These are phyloP conservation scores for Multifurca ochricompacta DNA, from an alignment of 768 basidiomycete genomes.

Conservation along the genomic window DNA sequence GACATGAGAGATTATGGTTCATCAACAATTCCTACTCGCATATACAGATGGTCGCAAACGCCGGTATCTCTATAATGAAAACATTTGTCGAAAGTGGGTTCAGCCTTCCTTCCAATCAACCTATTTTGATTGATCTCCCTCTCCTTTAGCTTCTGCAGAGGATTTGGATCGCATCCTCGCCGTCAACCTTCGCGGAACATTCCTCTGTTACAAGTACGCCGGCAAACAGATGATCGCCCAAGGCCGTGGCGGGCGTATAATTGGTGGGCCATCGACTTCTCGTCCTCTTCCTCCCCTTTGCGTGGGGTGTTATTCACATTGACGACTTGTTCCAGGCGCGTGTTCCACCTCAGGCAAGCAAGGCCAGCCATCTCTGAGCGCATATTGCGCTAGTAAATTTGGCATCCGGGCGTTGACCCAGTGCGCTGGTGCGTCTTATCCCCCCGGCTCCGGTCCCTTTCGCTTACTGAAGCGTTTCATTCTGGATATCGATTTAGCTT, in stretches of 20 bases:
- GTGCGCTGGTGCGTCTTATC: slow-evolving; percentile 13
- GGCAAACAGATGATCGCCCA: slow-evolving; percentile 24
- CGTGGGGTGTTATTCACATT: background rate
- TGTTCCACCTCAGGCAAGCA: slow-evolving; percentile 2
- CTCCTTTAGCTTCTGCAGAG: slow-evolving; percentile 18
- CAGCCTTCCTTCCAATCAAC: background rate
- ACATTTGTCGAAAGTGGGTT: slow-evolving; percentile 21
- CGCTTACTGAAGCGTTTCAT: background rate
- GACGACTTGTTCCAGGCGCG: slow-evolving; percentile 8
- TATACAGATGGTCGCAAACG: slow-evolving; percentile 25
- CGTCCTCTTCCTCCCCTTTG: too few species aligned
- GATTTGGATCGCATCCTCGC: slow-evolving; percentile 19
- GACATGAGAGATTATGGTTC: background rate
- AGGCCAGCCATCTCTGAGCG: slow-evolving; percentile 12
- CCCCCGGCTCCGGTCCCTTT: background rate
- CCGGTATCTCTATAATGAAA: slow-evolving; percentile 19
- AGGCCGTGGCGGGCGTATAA: slow-evolving; percentile 23
- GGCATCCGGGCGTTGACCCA: slow-evolving; percentile 28
- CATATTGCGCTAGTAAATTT: slow-evolving; percentile 30
- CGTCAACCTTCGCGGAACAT: slow-evolving; percentile 21
- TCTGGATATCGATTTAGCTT: slow-evolving; percentile 9
- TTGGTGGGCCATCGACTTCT: slow-evolving; percentile 11
- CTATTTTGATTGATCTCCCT: background rate
- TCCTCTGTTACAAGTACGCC: slow-evolving; percentile 24
- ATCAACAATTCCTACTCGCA: background rate